A percentile compares a stretch with the other conserved stretches of the same genome.
These are phyloP conservation scores for Willaertia magna DNA, from an alignment of 208 protist species.

Conservation along the genomic window DNA sequence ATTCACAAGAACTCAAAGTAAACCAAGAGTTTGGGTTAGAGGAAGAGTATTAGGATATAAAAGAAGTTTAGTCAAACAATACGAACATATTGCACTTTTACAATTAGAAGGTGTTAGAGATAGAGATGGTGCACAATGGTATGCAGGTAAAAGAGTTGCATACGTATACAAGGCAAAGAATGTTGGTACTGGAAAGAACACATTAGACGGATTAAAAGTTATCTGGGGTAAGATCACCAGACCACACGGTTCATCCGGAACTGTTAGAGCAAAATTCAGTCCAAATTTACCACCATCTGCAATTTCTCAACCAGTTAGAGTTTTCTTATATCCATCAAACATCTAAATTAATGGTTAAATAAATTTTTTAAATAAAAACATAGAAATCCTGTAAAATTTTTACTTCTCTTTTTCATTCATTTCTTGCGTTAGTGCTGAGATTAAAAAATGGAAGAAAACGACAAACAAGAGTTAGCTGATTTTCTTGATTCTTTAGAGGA, in stretches of 20 bases:
- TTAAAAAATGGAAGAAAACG: neutral
- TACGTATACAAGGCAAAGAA: constrained; percentile 77
- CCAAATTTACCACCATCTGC: constrained; percentile 81
- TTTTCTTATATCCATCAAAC: constrained; percentile 93
- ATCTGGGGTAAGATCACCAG: constrained; percentile 93
- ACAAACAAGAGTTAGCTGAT: neutral
- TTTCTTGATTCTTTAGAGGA: neutral
- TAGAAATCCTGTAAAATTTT: too few relatives aligned
- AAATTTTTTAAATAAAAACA: neutral
- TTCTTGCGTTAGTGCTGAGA: too few relatives aligned
- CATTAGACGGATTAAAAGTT: constrained; percentile 27
- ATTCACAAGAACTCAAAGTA: neutral
- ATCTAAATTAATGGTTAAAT: constrained; percentile 63
- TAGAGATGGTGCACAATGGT: constrained; percentile 84
- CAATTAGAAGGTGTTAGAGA: constrained; percentile 90
- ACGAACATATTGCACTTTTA: constrained; percentile 78
- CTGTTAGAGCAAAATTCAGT: constrained; percentile 92
- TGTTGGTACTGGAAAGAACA: neutral
- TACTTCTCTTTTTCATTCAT: too few relatives aligned
- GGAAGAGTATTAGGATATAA: constrained; percentile 39
- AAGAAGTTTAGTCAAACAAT: constrained; percentile 73
- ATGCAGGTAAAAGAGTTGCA: constrained; percentile 95
- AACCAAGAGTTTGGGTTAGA: neutral
- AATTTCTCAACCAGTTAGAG: constrained; percentile 82
- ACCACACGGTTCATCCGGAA: constrained; percentile 90